Conservation (phyloP, 345 rosid species). For the Acer negundo region DNA sequence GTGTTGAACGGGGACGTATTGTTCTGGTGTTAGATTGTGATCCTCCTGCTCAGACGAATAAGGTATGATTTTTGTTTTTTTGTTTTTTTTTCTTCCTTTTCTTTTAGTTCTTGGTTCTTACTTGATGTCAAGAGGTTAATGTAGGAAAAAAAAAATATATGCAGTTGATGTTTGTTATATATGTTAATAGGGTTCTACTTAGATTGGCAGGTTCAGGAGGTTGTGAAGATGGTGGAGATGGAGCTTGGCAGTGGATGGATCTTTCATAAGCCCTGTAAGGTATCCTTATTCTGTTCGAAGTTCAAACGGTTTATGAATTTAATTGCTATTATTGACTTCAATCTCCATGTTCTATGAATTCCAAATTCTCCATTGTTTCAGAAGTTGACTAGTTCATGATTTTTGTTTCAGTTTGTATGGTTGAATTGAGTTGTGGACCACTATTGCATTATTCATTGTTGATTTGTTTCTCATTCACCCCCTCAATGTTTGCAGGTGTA, state of each 20-base stretch:
- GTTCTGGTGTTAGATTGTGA: constrained; percentile 58
- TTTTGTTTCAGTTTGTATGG: neutral
- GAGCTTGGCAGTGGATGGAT: constrained; percentile 89
- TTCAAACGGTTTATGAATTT: neutral
- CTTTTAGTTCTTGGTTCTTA: neutral
- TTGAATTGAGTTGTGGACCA: neutral
- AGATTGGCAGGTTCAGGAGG: constrained; percentile 66
- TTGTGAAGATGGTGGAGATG: constrained; percentile 74
- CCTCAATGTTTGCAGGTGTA: constrained; percentile 58
- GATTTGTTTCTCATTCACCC: neutral
- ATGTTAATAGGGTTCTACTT: constrained; percentile 3
- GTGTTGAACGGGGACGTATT: constrained; percentile 41
- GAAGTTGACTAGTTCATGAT: neutral
- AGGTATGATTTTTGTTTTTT: constrained; percentile 43
- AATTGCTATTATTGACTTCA: neutral
- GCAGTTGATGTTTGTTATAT: neutral
- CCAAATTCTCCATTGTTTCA: neutral
- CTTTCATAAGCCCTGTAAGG: constrained; percentile 72
- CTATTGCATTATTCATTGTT: too few relatives aligned
- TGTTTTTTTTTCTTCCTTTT: too few relatives aligned
- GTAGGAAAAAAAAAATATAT: neutral
- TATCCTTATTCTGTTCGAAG: constrained; percentile 15
- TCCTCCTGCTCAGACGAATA: constrained; percentile 57
- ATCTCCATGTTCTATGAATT: neutral
- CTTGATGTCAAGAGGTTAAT: neutral